Evolutionary conservation across 164 flowering plant genomes (phyloP).

Genomic region (Saururus chinensis): DNA sequence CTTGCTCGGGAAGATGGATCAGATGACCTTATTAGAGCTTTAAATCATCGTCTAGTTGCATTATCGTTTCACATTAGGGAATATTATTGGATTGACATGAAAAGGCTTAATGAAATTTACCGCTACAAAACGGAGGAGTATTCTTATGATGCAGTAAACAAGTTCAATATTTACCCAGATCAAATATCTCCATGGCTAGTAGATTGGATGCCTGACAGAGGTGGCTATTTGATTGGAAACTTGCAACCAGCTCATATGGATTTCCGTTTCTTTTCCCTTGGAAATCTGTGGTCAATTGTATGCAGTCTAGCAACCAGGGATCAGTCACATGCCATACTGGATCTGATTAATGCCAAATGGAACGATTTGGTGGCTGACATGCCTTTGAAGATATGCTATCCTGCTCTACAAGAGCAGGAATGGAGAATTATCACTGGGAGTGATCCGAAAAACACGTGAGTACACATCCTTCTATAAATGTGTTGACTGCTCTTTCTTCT

Average conservation of each 20-base stretch:
- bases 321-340: constrained; percentile 81
- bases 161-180: constrained; percentile 92
- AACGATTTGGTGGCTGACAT: constrained; percentile 64
- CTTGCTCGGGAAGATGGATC: constrained; percentile 74
- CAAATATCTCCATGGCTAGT: constrained; percentile 85
- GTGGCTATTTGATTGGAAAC: constrained; percentile 88
- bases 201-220: constrained; percentile 77
- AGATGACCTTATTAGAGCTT: constrained; percentile 62
- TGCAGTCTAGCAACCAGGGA: constrained; percentile 68
- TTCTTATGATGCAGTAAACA: constrained; percentile 88
- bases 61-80: constrained; percentile 81
- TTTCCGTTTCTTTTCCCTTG: constrained; percentile 87
- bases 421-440: constrained; percentile 88
- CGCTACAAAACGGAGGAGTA: constrained; percentile 92
- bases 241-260: constrained; percentile 96
- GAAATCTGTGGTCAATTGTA: constrained; percentile 74
- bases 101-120: constrained; percentile 71
- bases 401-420: constrained; percentile 80
- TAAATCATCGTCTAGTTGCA: constrained; percentile 76
- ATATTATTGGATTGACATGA: constrained; percentile 87
- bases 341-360: constrained; percentile 84
- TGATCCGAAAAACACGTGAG: constrained; percentile 92
- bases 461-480: constrained; percentile 2
- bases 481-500: neutral
- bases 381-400: constrained; percentile 90